These are phyloP conservation scores for Eurotiales sp. DNA, from an alignment of 2,329 filamentous ascomycete species.

Conservation along the genomic window DNA sequence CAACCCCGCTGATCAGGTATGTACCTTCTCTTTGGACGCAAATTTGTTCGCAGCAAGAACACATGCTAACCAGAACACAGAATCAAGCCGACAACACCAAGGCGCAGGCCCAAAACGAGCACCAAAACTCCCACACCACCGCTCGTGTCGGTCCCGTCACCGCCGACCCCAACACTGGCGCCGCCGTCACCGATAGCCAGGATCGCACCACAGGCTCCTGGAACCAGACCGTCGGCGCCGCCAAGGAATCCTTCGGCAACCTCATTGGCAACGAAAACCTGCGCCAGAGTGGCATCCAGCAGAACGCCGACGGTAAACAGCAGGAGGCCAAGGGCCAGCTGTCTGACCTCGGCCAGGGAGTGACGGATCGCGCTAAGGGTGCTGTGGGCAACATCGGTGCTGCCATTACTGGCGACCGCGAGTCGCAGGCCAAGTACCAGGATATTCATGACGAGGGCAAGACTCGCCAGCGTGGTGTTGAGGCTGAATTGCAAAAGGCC, in stretches of 20 bases:
- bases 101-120: conserved; percentile 61
- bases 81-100: conserved; percentile 62
- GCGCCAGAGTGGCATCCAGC: conserved; percentile 68
- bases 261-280: conserved; percentile 70
- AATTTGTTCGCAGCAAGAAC: too few species aligned
- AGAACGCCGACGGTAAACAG: conserved; percentile 75
- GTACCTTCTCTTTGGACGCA: too few species aligned
- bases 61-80: too few species aligned
- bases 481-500: conserved; percentile 71
- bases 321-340: conserved; percentile 82
- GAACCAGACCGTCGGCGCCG: conserved; percentile 85
- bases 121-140: conserved; percentile 71
- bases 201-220: conserved; percentile 69
- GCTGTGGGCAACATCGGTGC: conserved; percentile 67
- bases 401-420: conserved; percentile 66
- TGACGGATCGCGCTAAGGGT: conserved; percentile 65
- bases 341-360: conserved; percentile 66
- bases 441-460: conserved; percentile 75
- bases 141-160: conserved; percentile 70
- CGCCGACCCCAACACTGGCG: conserved; percentile 63
- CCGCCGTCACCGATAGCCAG: conserved; percentile 66
- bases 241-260: conserved; percentile 77
- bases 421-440: conserved; percentile 62
- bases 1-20: conserved; percentile 62
- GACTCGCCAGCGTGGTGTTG: conserved; percentile 76